Evolutionary conservation across 23 red algal genomes (phyloP), one percentile per base, ranked within the genome.

Genomic region (Gracilaria vermiculophylla): DNA sequence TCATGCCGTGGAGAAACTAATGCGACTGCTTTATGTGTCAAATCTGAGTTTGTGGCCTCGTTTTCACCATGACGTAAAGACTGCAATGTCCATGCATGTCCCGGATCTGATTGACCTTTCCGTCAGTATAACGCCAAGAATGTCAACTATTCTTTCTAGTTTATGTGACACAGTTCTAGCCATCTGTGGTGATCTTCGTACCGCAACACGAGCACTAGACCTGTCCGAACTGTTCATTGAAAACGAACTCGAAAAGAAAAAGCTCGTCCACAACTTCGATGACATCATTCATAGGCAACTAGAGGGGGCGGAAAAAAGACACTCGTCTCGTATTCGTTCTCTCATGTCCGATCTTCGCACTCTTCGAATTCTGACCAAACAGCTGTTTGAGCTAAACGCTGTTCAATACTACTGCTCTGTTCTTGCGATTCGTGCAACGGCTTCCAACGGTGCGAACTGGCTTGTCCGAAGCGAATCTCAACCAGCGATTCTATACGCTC

Each of bases 71-170:
- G 69, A 69, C 25, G 97, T 99, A 21, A 77, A 89, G 70, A 58
- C 64, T 41, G 76, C 50, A 5, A 71, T 99, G 55, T 55, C 39
- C 10, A 45, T 40, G 1, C 73, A 64, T 41, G 27, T 60, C 33
- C 82, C 56, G 17, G 93, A 99, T 61, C 39, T 99, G 53, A 52
- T 99, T n/a, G 93, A 95, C 41, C 53, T 99, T 58, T 78, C 69
- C 32, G 83, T 94, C 34, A 73, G 31, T 15, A 61, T 92, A 45
- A 50, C 87, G 23, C 56, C 69, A 15, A 73, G 41, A 16, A 72
- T 81, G 74, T 54, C 40, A 15, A 64, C 76, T 32, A 64, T 91
- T 32, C 52, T 91, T 41, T 60, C 74, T 37, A 60, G 70, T 54
- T 51, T 91, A n/a, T 53, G 75, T 13, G 76, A 91, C 37, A 64